Conservation (phyloP, 768 basidiomycete genomes). For the Russula emetica region DNA sequence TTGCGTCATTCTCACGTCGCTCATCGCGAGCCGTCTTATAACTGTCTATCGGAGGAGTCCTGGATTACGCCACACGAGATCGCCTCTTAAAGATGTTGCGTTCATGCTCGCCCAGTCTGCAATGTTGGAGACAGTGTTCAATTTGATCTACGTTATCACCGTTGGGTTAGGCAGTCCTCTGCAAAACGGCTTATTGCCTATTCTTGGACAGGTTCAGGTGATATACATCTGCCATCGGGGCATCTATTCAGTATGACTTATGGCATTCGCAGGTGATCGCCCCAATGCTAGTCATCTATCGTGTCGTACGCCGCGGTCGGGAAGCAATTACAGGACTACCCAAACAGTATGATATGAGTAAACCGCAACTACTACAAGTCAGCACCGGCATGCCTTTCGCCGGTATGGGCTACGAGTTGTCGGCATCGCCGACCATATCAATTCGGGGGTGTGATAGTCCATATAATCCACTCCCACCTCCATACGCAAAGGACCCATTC, state of each 20-base stretch:
- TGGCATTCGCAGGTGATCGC: conserved; percentile 17
- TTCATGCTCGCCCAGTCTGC: conserved; percentile 25
- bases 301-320: conserved; percentile 21
- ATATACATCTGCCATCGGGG: not conserved
- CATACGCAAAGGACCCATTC: not conserved
- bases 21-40: conserved; percentile 22
- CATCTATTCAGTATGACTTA: too few relatives aligned
- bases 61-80: not conserved
- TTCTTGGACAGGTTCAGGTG: conserved; percentile 27
- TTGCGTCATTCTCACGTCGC: conserved; percentile 20
- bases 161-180: conserved; percentile 25
- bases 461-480: not conserved
- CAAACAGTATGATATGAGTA: not conserved
- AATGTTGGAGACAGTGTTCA: conserved; percentile 18
- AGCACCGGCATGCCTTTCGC: not conserved
- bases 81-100: conserved; percentile 4
- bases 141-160: conserved; percentile 23
- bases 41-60: not conserved
- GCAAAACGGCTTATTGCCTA: conserved; percentile 24
- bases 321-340: conserved; percentile 5
- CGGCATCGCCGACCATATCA: conserved; percentile 3
- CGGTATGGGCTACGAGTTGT: not conserved
- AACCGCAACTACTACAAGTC: conserved; percentile 6
- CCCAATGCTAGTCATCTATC: conserved; percentile 26
- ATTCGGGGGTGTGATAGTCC: conserved; percentile 3